Conservation (phyloP, 2,329 filamentous ascomycete species). For the Remersonia thermophila region DNA sequence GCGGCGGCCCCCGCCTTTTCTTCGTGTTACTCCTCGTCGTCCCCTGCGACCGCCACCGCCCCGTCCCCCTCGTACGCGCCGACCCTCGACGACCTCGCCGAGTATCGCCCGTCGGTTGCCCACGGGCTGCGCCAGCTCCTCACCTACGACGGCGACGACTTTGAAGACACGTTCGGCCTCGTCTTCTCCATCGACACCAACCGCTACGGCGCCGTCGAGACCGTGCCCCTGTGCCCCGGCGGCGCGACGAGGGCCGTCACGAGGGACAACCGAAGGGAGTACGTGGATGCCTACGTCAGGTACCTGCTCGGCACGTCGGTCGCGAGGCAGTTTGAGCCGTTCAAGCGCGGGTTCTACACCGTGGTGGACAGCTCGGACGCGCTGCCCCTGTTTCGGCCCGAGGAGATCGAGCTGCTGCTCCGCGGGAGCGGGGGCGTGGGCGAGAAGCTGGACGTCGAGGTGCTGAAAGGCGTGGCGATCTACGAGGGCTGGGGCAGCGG, state of each 20-base stretch:
- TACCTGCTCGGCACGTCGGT: constrained; percentile 71
- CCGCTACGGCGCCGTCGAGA: constrained; percentile 56
- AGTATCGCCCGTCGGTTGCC: constrained; percentile 67
- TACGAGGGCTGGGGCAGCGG: constrained; percentile 61
- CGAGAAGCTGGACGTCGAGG: constrained; percentile 65
- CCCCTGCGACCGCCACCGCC: constrained; percentile 41
- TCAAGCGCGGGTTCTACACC: constrained; percentile 87
- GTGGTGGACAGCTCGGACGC: constrained; percentile 86
- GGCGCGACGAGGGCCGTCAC: constrained; percentile 68
- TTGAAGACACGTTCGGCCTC: constrained; percentile 65
- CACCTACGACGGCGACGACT: constrained; percentile 66
- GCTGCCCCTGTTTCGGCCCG: constrained; percentile 72
- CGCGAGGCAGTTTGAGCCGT: constrained; percentile 76
- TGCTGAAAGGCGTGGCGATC: constrained; percentile 61
- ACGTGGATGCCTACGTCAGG: constrained; percentile 72
- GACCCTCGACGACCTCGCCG: constrained; percentile 68
- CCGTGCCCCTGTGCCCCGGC: constrained; percentile 59
- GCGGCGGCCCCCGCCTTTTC: constrained; percentile 56
- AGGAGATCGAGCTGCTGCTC: constrained; percentile 82
- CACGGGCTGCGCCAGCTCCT: constrained; percentile 63
- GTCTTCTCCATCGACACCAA: constrained; percentile 72
- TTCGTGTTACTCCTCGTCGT: constrained; percentile 46
- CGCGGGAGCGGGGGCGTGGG: constrained; percentile 78
- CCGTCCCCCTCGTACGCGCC: constrained; percentile 57
- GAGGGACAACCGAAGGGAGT: constrained; percentile 73